A percentile compares a stretch with the other conserved stretches of the same genome.
Evolutionary conservation across 1,139 yeast species (phyloP).

Genomic region (Diutina pseudorugosa): DNA sequence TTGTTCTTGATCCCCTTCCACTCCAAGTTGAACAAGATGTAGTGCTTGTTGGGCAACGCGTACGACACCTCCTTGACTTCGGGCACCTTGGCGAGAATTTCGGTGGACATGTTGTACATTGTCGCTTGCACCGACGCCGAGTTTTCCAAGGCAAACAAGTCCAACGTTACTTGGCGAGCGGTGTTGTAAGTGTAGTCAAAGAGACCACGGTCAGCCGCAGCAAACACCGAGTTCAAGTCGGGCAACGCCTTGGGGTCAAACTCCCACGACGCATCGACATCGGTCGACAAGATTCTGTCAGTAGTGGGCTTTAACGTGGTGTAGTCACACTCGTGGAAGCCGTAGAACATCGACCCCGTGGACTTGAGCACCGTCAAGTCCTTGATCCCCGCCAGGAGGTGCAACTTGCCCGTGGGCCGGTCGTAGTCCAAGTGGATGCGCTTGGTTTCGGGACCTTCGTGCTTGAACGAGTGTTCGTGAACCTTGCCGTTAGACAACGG

Average conservation of each 20-base stretch:
- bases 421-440: conserved; percentile 43
- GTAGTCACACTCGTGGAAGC: conserved; percentile 75
- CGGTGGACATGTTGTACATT: conserved; percentile 81
- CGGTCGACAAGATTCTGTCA: conserved; percentile 82
- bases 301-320: conserved; percentile 73
- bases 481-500: conserved; percentile 37
- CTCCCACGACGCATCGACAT: conserved; percentile 66
- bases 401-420: conserved; percentile 34
- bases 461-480: conserved; percentile 75
- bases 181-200: conserved; percentile 49
- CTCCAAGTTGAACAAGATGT: conserved; percentile 61
- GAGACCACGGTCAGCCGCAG: conserved; percentile 44
- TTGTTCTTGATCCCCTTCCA: conserved; percentile 81
- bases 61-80: conserved; percentile 55
- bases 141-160: conserved; percentile 70
- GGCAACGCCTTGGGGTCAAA: conserved; percentile 36
- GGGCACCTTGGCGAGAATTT: conserved; percentile 48
- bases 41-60: conserved; percentile 82
- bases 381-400: conserved; percentile 58
- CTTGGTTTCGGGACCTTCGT: conserved; percentile 77
- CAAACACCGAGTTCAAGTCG: conserved; percentile 37
- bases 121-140: conserved; percentile 92
- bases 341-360: conserved; percentile 91
- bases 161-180: conserved; percentile 62
- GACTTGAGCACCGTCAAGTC: conserved; percentile 83